These are phyloP conservation scores for Tubosaeta brunneosetosa DNA, from an alignment of 768 basidiomycete species.

Conservation along the genomic window DNA sequence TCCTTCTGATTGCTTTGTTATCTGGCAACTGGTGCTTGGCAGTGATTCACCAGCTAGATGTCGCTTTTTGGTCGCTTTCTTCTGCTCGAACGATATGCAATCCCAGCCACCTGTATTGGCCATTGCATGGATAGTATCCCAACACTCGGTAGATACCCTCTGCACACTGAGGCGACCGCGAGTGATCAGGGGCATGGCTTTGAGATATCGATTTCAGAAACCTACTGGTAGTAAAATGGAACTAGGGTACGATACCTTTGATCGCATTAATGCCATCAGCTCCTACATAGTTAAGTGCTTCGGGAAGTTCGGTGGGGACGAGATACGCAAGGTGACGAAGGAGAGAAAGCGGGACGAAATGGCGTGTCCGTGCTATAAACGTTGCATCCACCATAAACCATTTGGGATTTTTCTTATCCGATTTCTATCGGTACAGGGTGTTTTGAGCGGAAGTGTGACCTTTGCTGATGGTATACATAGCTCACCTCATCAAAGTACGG, in stretches of 20 bases:
- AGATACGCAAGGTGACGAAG: constrained; percentile 58
- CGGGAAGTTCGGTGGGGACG: constrained; percentile 37
- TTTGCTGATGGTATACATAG: background rate
- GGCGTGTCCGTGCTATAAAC: constrained; percentile 56
- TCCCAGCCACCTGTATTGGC: constrained; percentile 81
- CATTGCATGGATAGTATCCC: constrained; percentile 53
- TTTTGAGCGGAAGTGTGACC: background rate
- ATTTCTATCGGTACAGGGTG: constrained; percentile 50
- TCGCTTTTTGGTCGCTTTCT: constrained; percentile 20
- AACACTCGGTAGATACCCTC: constrained; percentile 62
- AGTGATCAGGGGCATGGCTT: constrained; percentile 75
- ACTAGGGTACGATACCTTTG: constrained; percentile 43
- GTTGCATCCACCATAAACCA: constrained; percentile 92
- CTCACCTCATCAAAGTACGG: constrained; percentile 77
- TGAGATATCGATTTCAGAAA: constrained; percentile 10
- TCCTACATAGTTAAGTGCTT: constrained; percentile 63
- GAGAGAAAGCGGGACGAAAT: constrained; percentile 77
- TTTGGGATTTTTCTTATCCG: constrained; percentile 66
- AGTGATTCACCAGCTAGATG: background rate
- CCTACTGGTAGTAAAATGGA: background rate
- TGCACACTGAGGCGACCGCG: constrained; percentile 88
- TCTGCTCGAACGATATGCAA: constrained; percentile 38
- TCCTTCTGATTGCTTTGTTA: background rate
- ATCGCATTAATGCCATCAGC: constrained; percentile 56
- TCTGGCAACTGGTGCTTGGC: background rate